Conservation (phyloP, 2,329 filamentous ascomycete genomes). For the Alternaria sp. region DNA sequence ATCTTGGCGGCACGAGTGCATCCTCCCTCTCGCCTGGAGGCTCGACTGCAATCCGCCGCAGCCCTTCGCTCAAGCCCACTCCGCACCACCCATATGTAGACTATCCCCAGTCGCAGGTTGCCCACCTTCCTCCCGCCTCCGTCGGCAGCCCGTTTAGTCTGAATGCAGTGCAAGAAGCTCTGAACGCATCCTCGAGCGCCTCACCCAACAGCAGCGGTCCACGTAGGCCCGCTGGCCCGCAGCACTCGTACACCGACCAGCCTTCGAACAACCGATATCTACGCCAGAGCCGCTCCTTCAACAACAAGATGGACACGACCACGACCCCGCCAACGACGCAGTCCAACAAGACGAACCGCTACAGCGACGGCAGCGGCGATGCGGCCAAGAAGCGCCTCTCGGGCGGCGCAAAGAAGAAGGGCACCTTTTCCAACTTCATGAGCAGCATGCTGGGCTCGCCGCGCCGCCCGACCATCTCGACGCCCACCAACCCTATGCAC, state of each 20-base stretch:
- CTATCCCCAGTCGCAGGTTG: constrained; percentile 8
- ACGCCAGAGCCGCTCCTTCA: constrained; percentile 53
- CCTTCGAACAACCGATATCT: constrained; percentile 11
- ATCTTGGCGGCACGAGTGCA: neutral
- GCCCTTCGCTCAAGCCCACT: constrained; percentile 22
- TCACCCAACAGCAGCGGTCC: constrained; percentile 17
- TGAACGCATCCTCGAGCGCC: constrained; percentile 23
- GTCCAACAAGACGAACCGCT: constrained; percentile 48
- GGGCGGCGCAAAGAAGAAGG: constrained; percentile 53
- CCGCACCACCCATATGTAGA: constrained; percentile 19
- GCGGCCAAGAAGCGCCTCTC: constrained; percentile 41
- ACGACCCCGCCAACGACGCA: constrained; percentile 46
- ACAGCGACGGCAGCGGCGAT: constrained; percentile 49
- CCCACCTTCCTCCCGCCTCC: constrained; percentile 21
- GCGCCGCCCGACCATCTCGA: constrained; percentile 93
- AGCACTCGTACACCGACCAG: constrained; percentile 42
- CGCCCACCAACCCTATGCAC: constrained; percentile 95
- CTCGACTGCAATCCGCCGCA: neutral
- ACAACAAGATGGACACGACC: constrained; percentile 55
- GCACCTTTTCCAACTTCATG: constrained; percentile 52
- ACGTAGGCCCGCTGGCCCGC: constrained; percentile 35
- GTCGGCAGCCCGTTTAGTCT: constrained; percentile 51
- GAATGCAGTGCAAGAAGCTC: constrained; percentile 43
- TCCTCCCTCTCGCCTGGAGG: constrained; percentile 10
- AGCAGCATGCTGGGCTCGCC: constrained; percentile 67